phyloP scores from a whole-genome alignment of 2,329 filamentous ascomycete genomes.

The Fusarium circinatum region DNA sequence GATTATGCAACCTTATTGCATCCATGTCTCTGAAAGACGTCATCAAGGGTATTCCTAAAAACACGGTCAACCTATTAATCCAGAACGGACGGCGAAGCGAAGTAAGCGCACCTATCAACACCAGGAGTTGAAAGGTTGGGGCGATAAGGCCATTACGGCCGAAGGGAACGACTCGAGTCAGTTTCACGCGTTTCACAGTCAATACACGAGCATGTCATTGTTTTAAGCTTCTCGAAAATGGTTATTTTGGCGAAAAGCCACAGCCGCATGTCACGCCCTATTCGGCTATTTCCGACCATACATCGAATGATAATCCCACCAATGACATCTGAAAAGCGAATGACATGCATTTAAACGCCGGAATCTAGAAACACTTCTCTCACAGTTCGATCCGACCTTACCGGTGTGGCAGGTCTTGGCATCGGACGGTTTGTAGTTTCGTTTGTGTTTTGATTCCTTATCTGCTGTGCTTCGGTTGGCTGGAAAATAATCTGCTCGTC shows the following conservation, averaged over 20 bases:
- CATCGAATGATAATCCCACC: neutral
- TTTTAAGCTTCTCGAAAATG: conserved; percentile 7
- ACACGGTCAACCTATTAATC: neutral
- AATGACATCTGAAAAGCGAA: neutral
- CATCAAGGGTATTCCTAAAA: neutral
- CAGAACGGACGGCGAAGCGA: neutral
- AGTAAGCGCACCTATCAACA: conserved; percentile 6
- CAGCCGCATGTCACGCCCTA: conserved; percentile 7
- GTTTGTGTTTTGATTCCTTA: neutral
- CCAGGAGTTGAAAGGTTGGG: neutral
- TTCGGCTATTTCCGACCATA: conserved; percentile 13
- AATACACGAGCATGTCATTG: conserved; percentile 14
- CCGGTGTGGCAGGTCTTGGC: neutral
- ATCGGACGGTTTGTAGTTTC: conserved; percentile 1
- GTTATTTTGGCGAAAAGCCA: conserved; percentile 13
- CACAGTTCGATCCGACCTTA: neutral
- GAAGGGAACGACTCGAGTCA: neutral
- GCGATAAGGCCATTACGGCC: neutral
- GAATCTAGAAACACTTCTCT: conserved; percentile 3
- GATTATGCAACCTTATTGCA: neutral
- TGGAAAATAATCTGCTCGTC: neutral
- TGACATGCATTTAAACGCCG: neutral
- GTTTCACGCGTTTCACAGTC: conserved; percentile 19
- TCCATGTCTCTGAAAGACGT: neutral
- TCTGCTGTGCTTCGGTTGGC: neutral